phyloP scores from a whole-genome alignment of 352 stramenopile genomes.

The Globisporangium orthogonon region DNA sequence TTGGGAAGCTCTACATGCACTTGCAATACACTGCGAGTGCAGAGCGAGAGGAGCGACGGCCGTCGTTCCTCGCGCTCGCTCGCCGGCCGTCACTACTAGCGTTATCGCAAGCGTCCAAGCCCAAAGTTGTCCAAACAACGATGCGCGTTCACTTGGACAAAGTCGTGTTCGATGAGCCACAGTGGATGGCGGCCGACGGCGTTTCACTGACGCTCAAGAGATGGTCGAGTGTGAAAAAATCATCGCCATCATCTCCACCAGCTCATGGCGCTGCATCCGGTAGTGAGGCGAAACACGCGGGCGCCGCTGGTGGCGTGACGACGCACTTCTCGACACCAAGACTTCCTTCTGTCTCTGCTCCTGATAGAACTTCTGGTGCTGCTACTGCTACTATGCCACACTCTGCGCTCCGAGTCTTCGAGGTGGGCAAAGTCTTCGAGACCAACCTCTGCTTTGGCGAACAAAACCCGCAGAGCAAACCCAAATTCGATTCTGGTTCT shows the following conservation, averaged over 20 bases:
- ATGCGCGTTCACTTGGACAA: slow-evolving; percentile 19
- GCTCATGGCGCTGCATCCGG: not conserved
- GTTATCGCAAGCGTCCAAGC: not conserved
- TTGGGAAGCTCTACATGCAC: slow-evolving; percentile 17
- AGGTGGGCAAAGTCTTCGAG: slow-evolving; percentile 10
- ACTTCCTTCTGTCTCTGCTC: not conserved
- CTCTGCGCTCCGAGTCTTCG: slow-evolving; percentile 10
- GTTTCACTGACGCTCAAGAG: slow-evolving; percentile 31
- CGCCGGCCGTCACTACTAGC: slow-evolving; percentile 2
- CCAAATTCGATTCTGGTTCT: not conserved
- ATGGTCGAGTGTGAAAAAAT: slow-evolving; percentile 7
- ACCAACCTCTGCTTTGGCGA: slow-evolving; percentile 1
- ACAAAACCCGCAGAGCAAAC: not conserved
- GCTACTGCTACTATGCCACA: too few relatives aligned
- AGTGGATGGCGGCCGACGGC: slow-evolving; percentile 12
- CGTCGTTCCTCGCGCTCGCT: slow-evolving; percentile 7
- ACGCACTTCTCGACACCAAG: slow-evolving; percentile 20
- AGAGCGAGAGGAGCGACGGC: slow-evolving; percentile 1
- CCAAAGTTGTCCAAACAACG: not conserved
- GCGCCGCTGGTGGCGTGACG: not conserved
- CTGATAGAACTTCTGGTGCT: not conserved
- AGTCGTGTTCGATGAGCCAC: slow-evolving; percentile 14
- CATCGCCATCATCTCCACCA: not conserved
- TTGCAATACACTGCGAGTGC: slow-evolving; percentile 11
- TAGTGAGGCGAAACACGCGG: not conserved